Base-by-base conservation (phyloP, 495 filamentous ascomycete species). In the Friedmanniomyces endolithicus region DNA sequence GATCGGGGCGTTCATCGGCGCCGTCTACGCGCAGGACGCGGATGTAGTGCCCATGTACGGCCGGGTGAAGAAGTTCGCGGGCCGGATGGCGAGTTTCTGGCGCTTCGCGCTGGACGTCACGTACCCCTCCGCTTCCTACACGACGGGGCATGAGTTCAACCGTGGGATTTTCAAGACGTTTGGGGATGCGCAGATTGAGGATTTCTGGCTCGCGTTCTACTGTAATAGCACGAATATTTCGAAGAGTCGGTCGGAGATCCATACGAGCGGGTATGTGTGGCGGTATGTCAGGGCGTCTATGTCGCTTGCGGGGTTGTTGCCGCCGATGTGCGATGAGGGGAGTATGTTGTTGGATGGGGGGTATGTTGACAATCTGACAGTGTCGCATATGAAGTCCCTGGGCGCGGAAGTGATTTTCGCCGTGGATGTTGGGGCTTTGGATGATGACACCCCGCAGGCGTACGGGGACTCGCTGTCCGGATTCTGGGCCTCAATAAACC, bases 111-210 rank as follows among this genome's bases (percentile, higher is more conserved):
- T 97, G 11, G 92, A 98, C 67, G 67, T 97, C 58, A 98, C 92
- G 9, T 98, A 98, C 68, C 92, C 92, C 0, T 90, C 58, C 12
- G 68, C 63, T 20, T 95, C 90, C 14, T 98, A 98, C 68, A 98
- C 92, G 7, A 98, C 92, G 0, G 92, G 92, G 3, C 92, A 98
- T 67, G 92, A 97, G 63, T 98, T 98, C 78, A 98, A 98, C 65
- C 87, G 92, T 2, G 94, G 94, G 11, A 96, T 98, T 64, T 98
- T 97, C 79, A 97, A 97, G 70, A 88, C 92, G 0, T 95, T 98
- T 68, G 90, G 88, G 9, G 86, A 94, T 57, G 84, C 85, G 35
- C 92, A 96, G 67, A 97, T 98, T 52, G 92, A 98, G 70, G 94
- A 97, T 66, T 96, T 97, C 66, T 97, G 92, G 92, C 79, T 98